These are phyloP conservation scores for Phallus indusiatus DNA, from an alignment of 768 basidiomycete species.

Conservation along the genomic window DNA sequence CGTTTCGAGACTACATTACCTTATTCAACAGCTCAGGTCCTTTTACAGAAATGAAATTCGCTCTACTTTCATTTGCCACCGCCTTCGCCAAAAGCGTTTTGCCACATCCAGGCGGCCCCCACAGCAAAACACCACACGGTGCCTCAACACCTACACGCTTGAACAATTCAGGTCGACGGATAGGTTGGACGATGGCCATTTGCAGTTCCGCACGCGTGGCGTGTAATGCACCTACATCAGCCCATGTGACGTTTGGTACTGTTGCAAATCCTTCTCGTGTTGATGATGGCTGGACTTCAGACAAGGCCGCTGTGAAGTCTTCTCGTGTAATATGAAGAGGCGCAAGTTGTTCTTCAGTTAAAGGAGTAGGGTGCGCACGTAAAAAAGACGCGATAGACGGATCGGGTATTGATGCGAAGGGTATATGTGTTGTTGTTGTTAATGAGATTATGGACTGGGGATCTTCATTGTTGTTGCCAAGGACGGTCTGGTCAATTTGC, in stretches of 20 bases:
- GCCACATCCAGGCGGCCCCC: constrained; percentile 98
- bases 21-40: constrained; percentile 97
- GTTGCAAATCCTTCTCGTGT: constrained; percentile 98
- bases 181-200: constrained; percentile 97
- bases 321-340: constrained; percentile 71
- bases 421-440: constrained; percentile 17
- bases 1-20: constrained; percentile 36
- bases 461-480: constrained; percentile 23
- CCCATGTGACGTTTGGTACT: constrained; percentile 91
- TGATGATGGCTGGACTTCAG: constrained; percentile 88
- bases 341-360: constrained; percentile 68
- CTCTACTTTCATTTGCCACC: constrained; percentile 90
- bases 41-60: constrained; percentile 97
- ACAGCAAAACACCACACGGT: constrained; percentile 89
- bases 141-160: constrained; percentile 81
- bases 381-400: constrained; percentile 88
- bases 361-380: constrained; percentile 70
- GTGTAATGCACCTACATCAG: constrained; percentile 89
- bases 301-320: constrained; percentile 78
- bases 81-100: constrained; percentile 98
- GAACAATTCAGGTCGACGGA: constrained; percentile 83
- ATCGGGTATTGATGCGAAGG: constrained; percentile 29
- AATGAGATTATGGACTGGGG: constrained; percentile 11
- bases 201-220: constrained; percentile 82
- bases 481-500: constrained; percentile 33